Conservation (phyloP, 169 alveolate species). For the Cytauxzoon felis region DNA sequence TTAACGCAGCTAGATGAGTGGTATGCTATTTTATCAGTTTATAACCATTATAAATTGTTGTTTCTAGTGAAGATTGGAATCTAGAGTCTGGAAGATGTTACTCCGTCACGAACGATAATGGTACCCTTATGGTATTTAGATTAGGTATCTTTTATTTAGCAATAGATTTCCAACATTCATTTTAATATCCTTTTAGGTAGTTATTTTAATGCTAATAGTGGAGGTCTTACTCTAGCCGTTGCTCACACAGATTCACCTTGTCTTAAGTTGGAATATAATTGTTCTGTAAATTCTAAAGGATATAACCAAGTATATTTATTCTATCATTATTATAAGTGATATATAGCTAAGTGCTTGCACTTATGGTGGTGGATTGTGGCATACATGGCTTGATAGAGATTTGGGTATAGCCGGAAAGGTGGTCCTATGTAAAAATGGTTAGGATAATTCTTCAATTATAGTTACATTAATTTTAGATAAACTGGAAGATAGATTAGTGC, state of each 20-base stretch:
- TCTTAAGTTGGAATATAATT: constrained; percentile 54
- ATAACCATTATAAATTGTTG: constrained; percentile 1
- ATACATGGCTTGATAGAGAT: constrained; percentile 97
- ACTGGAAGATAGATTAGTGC: constrained; percentile 78
- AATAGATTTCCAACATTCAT: no score
- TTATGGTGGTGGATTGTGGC: constrained; percentile 97
- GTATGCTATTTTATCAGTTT: not conserved
- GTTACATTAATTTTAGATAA: constrained; percentile 13
- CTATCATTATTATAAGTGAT: not conserved
- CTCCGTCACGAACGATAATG: constrained; percentile 43
- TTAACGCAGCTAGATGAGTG: constrained; percentile 13
- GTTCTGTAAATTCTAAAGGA: constrained; percentile 22
- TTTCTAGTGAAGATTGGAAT: constrained; percentile 33
- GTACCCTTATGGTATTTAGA: constrained; percentile 60
- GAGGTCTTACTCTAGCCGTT: constrained; percentile 26
- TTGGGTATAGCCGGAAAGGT: constrained; percentile 94
- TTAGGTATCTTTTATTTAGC: constrained; percentile 43
- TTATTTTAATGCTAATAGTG: constrained; percentile 27
- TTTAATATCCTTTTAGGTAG: constrained; percentile 8
- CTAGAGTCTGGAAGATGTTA: constrained; percentile 42
- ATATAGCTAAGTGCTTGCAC: constrained; percentile 41
- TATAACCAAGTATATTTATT: constrained; percentile 51
- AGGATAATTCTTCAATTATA: not conserved
- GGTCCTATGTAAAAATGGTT: constrained; percentile 76
- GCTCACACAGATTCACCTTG: constrained; percentile 65